Evolutionary conservation across 169 alveolate species (phyloP).

Genomic region (Plasmodium adleri): DNA sequence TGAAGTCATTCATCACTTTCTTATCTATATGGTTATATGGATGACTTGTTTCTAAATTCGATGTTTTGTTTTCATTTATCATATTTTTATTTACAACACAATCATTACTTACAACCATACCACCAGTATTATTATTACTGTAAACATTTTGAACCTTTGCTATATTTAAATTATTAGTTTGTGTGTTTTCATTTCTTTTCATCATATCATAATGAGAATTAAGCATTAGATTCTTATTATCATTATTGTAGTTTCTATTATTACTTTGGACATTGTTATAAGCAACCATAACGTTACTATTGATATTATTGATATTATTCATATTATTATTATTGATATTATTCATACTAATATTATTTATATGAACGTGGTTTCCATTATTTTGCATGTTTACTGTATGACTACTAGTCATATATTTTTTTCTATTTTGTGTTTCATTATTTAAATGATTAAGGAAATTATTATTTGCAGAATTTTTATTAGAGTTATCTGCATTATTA

Average conservation of each 20-base stretch:
- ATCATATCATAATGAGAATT: constrained; percentile 10
- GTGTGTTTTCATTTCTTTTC: background rate
- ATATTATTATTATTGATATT: too few species aligned
- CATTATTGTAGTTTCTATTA: background rate
- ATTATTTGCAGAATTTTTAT: too few species aligned
- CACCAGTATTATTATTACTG: background rate
- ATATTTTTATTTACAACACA: constrained; percentile 4
- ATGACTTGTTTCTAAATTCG: background rate
- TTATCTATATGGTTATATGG: constrained; percentile 4
- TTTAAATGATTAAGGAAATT: too few species aligned
- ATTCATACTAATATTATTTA: too few species aligned
- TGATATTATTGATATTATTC: too few species aligned
- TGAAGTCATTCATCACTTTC: background rate
- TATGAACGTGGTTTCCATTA: too few species aligned
- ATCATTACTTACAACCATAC: background rate
- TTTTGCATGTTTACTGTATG: too few species aligned
- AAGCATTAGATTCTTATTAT: background rate
- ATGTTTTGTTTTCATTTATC: background rate
- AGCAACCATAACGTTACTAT: too few species aligned
- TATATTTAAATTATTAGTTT: constrained; percentile 7
- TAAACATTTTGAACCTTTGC: constrained; percentile 13
- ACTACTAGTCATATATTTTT: too few species aligned
- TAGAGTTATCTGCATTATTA: too few species aligned
- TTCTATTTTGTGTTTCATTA: too few species aligned
- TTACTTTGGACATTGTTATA: background rate